A percentile compares a stretch with the other conserved stretches of the same genome.
These are phyloP conservation scores for Megacollybia marginata DNA, from an alignment of 768 basidiomycete genomes.

Conservation along the genomic window DNA sequence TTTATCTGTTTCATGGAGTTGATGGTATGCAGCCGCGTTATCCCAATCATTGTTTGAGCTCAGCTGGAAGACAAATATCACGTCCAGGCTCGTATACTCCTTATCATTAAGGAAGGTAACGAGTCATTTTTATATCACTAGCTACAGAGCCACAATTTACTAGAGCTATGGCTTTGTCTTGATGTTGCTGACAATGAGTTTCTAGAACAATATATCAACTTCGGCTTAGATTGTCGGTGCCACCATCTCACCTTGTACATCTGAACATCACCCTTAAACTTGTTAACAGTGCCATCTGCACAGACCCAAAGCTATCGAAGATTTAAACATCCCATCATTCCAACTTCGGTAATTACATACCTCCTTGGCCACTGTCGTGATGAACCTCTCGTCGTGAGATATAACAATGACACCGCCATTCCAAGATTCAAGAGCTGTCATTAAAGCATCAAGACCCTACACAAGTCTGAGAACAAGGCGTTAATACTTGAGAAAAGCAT, in stretches of 20 bases:
- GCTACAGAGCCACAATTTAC: no score
- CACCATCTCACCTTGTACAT: conserved; percentile 68
- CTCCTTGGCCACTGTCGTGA: conserved; percentile 82
- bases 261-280: conserved; percentile 87
- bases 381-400: conserved; percentile 94
- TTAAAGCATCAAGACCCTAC: conserved; percentile 93
- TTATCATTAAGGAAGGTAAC: no score
- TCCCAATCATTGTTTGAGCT: no score
- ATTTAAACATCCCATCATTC: conserved; percentile 5
- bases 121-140: no score
- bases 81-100: no score
- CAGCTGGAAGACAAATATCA: no score
- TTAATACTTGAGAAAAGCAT: conserved; percentile 3
- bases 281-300: conserved; percentile 69
- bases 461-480: neutral
- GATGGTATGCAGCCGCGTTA: no score
- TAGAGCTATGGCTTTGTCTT: conserved; percentile 12
- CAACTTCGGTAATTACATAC: conserved; percentile 28
- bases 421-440: conserved; percentile 73
- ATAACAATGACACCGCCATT: conserved; percentile 91
- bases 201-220: conserved; percentile 6
- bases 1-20: no score
- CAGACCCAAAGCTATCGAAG: conserved; percentile 82
- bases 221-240: neutral
- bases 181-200: conserved; percentile 17